phyloP scores from a whole-genome alignment of 306 rosid genomes.

The Acacia acuminata region DNA sequence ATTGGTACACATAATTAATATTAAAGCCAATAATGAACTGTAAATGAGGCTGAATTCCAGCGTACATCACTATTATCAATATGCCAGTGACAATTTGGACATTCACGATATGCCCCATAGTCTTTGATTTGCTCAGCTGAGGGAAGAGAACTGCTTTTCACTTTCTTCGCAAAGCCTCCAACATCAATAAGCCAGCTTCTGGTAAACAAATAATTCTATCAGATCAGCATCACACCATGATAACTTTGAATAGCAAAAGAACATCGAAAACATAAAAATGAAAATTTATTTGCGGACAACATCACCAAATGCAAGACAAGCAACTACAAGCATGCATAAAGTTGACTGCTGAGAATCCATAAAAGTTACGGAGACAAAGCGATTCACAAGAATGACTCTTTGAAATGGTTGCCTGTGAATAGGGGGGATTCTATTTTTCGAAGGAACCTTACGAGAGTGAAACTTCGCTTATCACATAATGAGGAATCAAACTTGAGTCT shows the following conservation, averaged over 20 bases:
- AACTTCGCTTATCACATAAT: not conserved
- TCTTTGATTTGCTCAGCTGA: constrained; percentile 64
- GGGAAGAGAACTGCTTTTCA: constrained; percentile 51
- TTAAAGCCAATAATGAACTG: constrained; percentile 7
- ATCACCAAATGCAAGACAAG: not conserved
- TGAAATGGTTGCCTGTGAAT: not conserved
- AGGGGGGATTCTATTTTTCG: not conserved
- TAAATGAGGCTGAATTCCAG: constrained; percentile 20
- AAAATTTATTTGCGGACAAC: not conserved
- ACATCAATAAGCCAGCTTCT: constrained; percentile 82
- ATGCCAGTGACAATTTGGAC: constrained; percentile 67
- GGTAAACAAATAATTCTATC: constrained; percentile 27
- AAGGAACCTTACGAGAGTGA: not conserved
- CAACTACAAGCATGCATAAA: not conserved
- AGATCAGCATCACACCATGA: constrained; percentile 15
- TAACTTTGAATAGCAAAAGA: constrained; percentile 6
- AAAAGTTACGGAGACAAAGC: not conserved
- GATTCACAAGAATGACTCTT: not conserved
- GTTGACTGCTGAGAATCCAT: not conserved
- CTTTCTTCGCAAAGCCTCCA: constrained; percentile 82
- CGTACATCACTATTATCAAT: constrained; percentile 89
- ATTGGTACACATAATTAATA: constrained; percentile 1
- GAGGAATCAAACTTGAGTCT: not conserved
- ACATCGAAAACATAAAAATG: not conserved
- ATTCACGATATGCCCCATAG: constrained; percentile 76